A percentile compares a stretch with the other conserved stretches of the same genome.
Conservation (phyloP, 1,284 basidiomycete species). For the Salmacisia buchloeana region DNA sequence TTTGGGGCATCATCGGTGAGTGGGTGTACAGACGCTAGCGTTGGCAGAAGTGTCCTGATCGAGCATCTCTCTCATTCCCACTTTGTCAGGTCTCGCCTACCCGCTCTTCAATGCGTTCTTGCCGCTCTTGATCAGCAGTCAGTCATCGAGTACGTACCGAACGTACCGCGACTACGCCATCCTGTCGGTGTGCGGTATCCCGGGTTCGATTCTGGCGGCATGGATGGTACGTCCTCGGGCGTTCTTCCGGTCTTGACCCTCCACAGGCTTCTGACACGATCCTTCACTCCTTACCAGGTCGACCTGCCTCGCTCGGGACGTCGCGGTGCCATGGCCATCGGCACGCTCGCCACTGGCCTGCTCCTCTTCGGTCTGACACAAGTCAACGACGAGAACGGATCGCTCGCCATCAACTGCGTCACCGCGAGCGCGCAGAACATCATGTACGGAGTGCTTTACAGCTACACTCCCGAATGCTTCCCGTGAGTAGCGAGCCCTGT, state of each 20-base stretch:
- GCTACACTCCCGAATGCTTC: slow-evolving; percentile 44
- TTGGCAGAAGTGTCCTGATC: background rate
- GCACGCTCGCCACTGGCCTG: slow-evolving; percentile 44
- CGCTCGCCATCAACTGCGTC: slow-evolving; percentile 40
- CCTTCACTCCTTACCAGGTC: slow-evolving; percentile 15
- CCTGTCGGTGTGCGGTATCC: slow-evolving; percentile 47
- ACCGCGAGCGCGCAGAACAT: slow-evolving; percentile 6
- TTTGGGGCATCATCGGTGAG: slow-evolving; percentile 48
- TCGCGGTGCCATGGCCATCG: slow-evolving; percentile 45
- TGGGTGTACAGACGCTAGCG: slow-evolving; percentile 5
- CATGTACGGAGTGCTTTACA: slow-evolving; percentile 36
- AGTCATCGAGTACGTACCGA: slow-evolving; percentile 1
- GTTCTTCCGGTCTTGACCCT: background rate
- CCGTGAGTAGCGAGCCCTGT: slow-evolving; percentile 16
- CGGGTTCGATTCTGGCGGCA: slow-evolving; percentile 45
- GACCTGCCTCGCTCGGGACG: slow-evolving; percentile 45
- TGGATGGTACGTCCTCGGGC: slow-evolving; percentile 19
- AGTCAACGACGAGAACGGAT: slow-evolving; percentile 26
- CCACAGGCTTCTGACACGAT: background rate
- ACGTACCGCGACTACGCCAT: slow-evolving; percentile 48
- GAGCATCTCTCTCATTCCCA: background rate
- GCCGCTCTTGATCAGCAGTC: slow-evolving; percentile 35
- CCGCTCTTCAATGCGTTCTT: slow-evolving; percentile 50
- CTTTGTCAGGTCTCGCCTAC: slow-evolving; percentile 19
- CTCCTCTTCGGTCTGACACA: slow-evolving; percentile 48